Conservation (phyloP, 169 alveolate genomes). For the Plasmodium sp. region DNA sequence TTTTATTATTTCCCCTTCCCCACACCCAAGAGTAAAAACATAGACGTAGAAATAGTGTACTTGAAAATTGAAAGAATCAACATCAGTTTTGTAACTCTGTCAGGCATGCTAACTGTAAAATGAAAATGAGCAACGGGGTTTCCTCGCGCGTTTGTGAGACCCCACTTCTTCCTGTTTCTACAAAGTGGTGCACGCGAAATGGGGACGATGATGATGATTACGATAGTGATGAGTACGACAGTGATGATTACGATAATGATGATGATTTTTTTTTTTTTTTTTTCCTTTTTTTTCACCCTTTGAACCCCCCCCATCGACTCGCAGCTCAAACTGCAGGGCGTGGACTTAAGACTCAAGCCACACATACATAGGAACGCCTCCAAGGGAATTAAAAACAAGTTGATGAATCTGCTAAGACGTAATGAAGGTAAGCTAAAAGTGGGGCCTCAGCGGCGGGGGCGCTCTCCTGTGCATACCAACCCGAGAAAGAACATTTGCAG, state of each 20-base stretch:
- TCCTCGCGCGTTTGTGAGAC: background rate
- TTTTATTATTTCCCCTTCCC: background rate
- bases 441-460: background rate
- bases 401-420: conserved; percentile 13
- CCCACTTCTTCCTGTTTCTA: background rate
- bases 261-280: background rate
- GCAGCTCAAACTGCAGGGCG: conserved; percentile 57
- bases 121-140: background rate
- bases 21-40: conserved; percentile 42
- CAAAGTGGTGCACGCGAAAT: background rate
- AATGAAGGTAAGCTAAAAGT: conserved; percentile 16
- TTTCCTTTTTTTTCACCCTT: background rate
- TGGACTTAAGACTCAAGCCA: conserved; percentile 62
- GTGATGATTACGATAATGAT: too few relatives aligned
- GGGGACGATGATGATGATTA: too few relatives aligned
- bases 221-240: too few relatives aligned
- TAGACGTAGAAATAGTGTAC: conserved; percentile 65
- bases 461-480: background rate
- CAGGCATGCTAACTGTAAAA: conserved; percentile 58
- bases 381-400: conserved; percentile 43
- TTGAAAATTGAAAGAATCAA: conserved; percentile 65
- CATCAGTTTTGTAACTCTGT: conserved; percentile 42
- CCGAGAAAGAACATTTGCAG: background rate
- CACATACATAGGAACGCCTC: conserved; percentile 53
- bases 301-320: background rate